Evolutionary conservation across 495 filamentous ascomycete species (phyloP), one percentile per base, ranked within the genome.

Genomic region (Penicillium atrosanguineum): DNA sequence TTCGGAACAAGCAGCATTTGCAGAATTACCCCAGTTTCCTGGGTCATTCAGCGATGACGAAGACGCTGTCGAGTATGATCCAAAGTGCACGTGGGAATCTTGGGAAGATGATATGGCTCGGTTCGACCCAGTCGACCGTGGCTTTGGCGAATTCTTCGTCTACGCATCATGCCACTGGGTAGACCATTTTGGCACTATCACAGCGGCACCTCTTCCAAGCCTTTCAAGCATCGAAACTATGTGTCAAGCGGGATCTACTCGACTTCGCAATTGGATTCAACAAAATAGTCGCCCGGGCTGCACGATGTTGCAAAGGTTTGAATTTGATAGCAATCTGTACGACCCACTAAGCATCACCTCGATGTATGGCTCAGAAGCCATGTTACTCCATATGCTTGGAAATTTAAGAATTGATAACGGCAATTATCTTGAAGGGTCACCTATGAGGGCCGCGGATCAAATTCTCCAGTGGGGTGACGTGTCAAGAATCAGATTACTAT

Each of bases 271-370:
- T 50, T 62, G 62, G 62, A 60, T 52, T 47, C 54, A 65, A 43
- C 55, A 65, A 50, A 62, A 62, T 20, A 53, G 59, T 59, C 59
- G 62, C 37, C 62, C 62, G 38, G 56, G 40, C 43, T 65, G 62
- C 44, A 45, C 58, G 8, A 57, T 65, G 2, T 26, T 20, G 31
- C 55, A 58, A 42, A 55, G 56, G 46, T 64, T 62, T 57, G 46
- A 59, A 21, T 62, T 67, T 48, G 56, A 62, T 23, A 58, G 54
- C 41, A 42, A 36, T 15, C 42, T 62, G 14, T 64, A 62, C 21
- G 61, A 68, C 52, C 64, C 64, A n/a, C 56, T 68, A 7, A 53
- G 62, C 46, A 59, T 68, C 34, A 60, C 59, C 50, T 62, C 59
- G 28, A 47, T 64, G 7, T 61, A 60, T 15, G 59, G 64, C 29